Percentiles rank a stretch among this genome's conserved stretches.
Evolutionary conservation across 208 protist genomes (phyloP).

Genomic region (Acanthamoeba sp.): DNA sequence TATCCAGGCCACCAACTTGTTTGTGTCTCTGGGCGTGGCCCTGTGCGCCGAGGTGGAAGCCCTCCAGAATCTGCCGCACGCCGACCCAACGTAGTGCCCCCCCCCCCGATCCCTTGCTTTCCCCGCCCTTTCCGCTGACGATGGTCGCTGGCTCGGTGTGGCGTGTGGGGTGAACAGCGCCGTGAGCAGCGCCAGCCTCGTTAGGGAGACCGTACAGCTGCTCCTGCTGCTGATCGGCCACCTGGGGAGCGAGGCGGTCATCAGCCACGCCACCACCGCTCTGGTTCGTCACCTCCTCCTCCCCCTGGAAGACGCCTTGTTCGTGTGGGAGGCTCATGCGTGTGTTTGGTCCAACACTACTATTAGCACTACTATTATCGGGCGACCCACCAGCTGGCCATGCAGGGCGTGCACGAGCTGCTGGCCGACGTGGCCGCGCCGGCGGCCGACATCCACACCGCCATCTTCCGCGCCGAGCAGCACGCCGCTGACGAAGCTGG

Average conservation of each 20-base stretch:
- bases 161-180: background rate
- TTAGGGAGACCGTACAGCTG: background rate
- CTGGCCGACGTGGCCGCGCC: background rate
- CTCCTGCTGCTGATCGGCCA: conserved; percentile 9
- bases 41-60: conserved; percentile 38
- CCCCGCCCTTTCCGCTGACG: too few relatives aligned
- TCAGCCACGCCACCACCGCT: background rate
- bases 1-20: conserved; percentile 19
- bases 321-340: background rate
- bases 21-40: background rate
- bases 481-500: background rate
- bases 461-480: background rate
- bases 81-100: background rate
- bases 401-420: background rate
- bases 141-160: background rate
- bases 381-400: background rate
- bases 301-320: background rate
- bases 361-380: background rate
- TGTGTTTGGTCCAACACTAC: too few relatives aligned
- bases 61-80: background rate
- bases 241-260: background rate
- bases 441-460: background rate
- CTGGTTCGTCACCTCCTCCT: background rate
- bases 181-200: background rate
- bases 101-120: too few relatives aligned